phyloP scores from a whole-genome alignment of 441 rosid species.

The Aquilaria agallochum region DNA sequence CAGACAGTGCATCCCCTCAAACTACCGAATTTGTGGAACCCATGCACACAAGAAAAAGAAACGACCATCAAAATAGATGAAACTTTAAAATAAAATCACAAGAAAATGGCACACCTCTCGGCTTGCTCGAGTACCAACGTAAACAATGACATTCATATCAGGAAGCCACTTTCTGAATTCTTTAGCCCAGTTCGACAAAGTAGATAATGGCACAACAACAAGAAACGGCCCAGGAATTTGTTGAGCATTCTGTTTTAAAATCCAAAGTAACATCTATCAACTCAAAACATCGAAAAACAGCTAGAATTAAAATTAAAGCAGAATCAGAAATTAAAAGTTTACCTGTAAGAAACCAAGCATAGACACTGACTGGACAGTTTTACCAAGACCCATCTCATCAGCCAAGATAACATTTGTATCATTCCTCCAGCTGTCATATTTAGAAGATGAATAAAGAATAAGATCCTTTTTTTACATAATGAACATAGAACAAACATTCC shows the following conservation, averaged over 20 bases:
- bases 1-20: no score
- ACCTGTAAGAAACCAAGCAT: conserved; percentile 99
- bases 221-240: conserved; percentile 99
- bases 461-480: no score
- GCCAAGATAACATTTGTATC: conserved; percentile 99
- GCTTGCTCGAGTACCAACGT: conserved; percentile 99
- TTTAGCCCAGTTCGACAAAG: conserved; percentile 99
- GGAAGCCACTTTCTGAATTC: conserved; percentile 99
- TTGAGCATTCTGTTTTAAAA: conserved; percentile 69
- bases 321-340: conserved; percentile 12
- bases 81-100: not conserved
- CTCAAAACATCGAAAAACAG: conserved; percentile 1
- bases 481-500: no score
- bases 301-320: conserved; percentile 11
- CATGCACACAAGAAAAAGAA: no score
- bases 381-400: conserved; percentile 99
- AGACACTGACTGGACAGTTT: conserved; percentile 99
- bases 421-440: conserved; percentile 85
- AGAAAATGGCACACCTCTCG: conserved; percentile 68
- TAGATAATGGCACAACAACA: conserved; percentile 97
- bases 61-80: not conserved
- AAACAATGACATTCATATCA: conserved; percentile 83
- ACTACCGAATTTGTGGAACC: no score
- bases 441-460: conserved; percentile 16
- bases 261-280: conserved; percentile 11